phyloP scores from a whole-genome alignment of 768 basidiomycete genomes.

The Trametopsis cervina region DNA sequence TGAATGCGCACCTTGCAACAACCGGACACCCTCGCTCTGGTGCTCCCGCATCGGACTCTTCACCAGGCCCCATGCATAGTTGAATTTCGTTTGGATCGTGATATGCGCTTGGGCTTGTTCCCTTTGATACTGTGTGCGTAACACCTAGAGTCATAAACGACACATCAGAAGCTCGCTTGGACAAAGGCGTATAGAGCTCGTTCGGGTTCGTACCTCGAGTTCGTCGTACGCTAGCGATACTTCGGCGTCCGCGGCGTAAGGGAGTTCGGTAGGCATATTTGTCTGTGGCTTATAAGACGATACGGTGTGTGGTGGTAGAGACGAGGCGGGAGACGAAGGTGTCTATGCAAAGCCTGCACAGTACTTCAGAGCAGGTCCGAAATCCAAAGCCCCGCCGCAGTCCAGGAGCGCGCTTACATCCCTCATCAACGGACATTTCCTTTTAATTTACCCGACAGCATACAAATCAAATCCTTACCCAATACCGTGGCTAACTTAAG shows the following conservation, averaged over 20 bases:
- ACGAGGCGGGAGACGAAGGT: background rate
- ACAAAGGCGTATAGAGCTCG: background rate
- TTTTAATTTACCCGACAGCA: no score
- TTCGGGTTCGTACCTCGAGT: constrained; percentile 53
- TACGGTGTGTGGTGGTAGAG: background rate
- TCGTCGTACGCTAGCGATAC: constrained; percentile 85
- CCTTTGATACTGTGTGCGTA: constrained; percentile 82
- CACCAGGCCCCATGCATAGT: constrained; percentile 94
- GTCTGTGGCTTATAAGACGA: background rate
- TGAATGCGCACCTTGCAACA: constrained; percentile 67
- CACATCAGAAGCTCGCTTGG: background rate
- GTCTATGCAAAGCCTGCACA: no score
- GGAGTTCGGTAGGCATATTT: constrained; percentile 71
- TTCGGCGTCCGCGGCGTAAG: constrained; percentile 94
- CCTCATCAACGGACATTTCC: no score
- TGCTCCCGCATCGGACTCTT: constrained; percentile 82
- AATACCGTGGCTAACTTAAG: no score
- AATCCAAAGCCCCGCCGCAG: no score
- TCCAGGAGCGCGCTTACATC: no score
- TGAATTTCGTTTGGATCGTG: constrained; percentile 94
- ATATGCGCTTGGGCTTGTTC: constrained; percentile 80
- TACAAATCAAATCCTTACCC: no score
- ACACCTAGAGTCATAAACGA: constrained; percentile 47
- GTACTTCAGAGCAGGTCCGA: no score
- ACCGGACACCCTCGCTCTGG: constrained; percentile 86